Conservation (phyloP, 2,329 filamentous ascomycete genomes). For the Fusarium solani-melongenae region DNA sequence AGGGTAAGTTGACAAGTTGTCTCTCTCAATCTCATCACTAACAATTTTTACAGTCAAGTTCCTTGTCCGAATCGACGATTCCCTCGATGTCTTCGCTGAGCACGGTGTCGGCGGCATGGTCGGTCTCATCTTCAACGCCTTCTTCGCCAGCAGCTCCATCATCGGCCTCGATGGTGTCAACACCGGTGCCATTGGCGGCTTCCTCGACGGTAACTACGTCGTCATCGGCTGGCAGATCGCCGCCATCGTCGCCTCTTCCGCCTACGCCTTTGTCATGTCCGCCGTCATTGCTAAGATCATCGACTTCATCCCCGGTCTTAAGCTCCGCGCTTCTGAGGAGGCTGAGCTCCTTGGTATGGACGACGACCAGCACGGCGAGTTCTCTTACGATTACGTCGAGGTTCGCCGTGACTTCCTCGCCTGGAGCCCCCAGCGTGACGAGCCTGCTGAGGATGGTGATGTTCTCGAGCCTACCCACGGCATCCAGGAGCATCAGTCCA, state of each 20-base stretch:
- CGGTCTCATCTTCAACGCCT: slow-evolving; percentile 77
- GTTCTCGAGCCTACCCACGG: slow-evolving; percentile 75
- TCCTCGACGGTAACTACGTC: slow-evolving; percentile 79
- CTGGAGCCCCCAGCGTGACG: slow-evolving; percentile 81
- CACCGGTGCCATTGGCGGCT: slow-evolving; percentile 74
- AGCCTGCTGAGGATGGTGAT: slow-evolving; percentile 69
- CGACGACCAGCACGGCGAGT: slow-evolving; percentile 90
- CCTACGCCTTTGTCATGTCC: slow-evolving; percentile 79
- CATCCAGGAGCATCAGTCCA: slow-evolving; percentile 71
- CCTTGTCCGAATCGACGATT: slow-evolving; percentile 74
- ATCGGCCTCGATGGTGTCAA: slow-evolving; percentile 84
- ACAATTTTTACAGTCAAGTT: slow-evolving; percentile 61
- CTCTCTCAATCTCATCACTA: background rate
- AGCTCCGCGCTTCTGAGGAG: slow-evolving; percentile 83
- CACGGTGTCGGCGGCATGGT: slow-evolving; percentile 77
- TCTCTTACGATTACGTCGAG: slow-evolving; percentile 91
- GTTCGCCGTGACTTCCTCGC: slow-evolving; percentile 88
- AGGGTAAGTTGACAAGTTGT: slow-evolving; percentile 50
- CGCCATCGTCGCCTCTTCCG: slow-evolving; percentile 74
- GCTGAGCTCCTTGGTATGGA: slow-evolving; percentile 90
- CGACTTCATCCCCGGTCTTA: slow-evolving; percentile 79
- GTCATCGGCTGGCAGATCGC: slow-evolving; percentile 84
- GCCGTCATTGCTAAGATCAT: slow-evolving; percentile 79
- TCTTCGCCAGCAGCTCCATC: slow-evolving; percentile 77
- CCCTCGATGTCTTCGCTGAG: slow-evolving; percentile 78